Conservation (phyloP, 2,329 filamentous ascomycete genomes). For the Neofusicoccum ribis region DNA sequence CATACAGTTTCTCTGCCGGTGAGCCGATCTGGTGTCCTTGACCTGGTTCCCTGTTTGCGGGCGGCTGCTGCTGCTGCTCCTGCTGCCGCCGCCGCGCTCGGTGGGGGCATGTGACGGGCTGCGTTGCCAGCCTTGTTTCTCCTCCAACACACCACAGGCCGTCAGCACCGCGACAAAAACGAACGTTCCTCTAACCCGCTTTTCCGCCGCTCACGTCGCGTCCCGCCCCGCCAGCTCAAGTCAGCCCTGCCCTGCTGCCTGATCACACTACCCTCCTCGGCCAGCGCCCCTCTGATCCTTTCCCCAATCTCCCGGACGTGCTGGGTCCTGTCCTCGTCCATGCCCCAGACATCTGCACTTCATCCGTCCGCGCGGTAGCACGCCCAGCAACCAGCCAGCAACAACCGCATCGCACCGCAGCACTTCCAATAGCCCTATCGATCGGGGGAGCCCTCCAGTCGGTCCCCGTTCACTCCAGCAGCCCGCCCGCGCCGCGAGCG, state of each 20-base stretch:
- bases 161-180: neutral
- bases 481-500: neutral
- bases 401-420: neutral
- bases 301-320: neutral
- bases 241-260: neutral
- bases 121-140: too few relatives aligned
- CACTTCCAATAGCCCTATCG: too few relatives aligned
- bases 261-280: neutral
- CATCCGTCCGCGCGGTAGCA: neutral
- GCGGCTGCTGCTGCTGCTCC: neutral
- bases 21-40: neutral
- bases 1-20: neutral
- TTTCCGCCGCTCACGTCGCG: neutral
- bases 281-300: neutral
- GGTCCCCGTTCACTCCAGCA: neutral
- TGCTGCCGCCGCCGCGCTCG: neutral
- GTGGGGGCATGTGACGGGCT: neutral
- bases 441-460: too few relatives aligned
- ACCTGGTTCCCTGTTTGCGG: neutral
- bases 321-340: neutral
- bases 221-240: neutral
- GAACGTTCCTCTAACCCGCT: too few relatives aligned
- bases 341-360: neutral
- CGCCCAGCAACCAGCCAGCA: too few relatives aligned
- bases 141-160: neutral